phyloP scores from a whole-genome alignment of 345 rosid genomes.

The Geranium brycei region DNA sequence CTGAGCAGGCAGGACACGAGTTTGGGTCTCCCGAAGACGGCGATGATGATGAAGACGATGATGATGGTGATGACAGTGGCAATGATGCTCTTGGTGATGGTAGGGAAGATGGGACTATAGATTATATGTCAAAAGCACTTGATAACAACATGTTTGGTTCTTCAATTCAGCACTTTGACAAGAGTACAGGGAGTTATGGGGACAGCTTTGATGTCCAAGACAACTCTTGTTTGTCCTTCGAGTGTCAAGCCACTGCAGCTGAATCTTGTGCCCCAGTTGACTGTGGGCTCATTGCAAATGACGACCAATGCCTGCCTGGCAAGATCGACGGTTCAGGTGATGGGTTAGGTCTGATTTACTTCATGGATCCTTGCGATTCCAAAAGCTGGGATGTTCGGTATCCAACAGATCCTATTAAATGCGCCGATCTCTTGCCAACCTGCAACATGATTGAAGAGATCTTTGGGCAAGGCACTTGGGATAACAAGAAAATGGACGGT shows the following conservation, averaged over 20 bases:
- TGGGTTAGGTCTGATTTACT: constrained; percentile 16
- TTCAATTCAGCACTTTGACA: constrained; percentile 7
- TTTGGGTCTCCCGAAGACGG: constrained; percentile 11
- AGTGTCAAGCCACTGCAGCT: constrained; percentile 5
- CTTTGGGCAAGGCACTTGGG: constrained; percentile 35
- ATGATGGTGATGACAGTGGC: constrained; percentile 11
- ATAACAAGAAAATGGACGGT: constrained; percentile 15
- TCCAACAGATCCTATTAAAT: constrained; percentile 13
- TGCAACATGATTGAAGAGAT: constrained; percentile 46
- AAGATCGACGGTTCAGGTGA: constrained; percentile 11
- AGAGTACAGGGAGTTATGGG: constrained; percentile 6
- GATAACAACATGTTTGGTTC: constrained; percentile 4
- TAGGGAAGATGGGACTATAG: constrained; percentile 4
- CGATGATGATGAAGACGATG: constrained; percentile 15
- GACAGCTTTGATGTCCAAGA: constrained; percentile 15
- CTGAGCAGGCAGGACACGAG: constrained; percentile 12
- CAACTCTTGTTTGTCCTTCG: constrained; percentile 30
- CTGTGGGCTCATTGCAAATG: neutral
- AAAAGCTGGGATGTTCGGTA: constrained; percentile 35
- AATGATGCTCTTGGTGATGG: constrained; percentile 3
- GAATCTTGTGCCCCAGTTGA: constrained; percentile 1
- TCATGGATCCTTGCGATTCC: constrained; percentile 22
- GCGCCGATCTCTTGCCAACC: constrained; percentile 34
- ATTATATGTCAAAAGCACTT: constrained; percentile 4
- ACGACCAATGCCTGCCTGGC: constrained; percentile 10